Percentiles rank a stretch among this genome's conserved stretches.
These are phyloP conservation scores for Balakata baccata DNA, from an alignment of 345 rosid species.

Conservation along the genomic window DNA sequence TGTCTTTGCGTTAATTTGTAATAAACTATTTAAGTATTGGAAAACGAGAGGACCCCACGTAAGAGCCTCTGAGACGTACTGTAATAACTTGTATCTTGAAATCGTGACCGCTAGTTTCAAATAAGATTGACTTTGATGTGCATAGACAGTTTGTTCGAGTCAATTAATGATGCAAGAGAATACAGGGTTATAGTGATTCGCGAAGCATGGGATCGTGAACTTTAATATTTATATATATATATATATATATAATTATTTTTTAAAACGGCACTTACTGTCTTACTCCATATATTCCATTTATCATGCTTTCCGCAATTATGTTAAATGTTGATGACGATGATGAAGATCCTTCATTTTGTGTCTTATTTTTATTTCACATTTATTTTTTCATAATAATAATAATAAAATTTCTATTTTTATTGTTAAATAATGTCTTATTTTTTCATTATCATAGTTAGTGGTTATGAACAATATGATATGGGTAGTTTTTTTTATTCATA, in stretches of 20 bases:
- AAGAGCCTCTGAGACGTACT: background rate
- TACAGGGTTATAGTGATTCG: background rate
- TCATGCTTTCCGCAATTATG: slow-evolving; percentile 18
- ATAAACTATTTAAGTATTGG: slow-evolving; percentile 11
- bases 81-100: background rate
- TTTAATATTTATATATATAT: background rate
- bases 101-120: slow-evolving; percentile 1
- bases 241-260: background rate
- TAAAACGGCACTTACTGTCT: slow-evolving; percentile 12
- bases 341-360: slow-evolving; percentile 1
- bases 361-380: background rate
- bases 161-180: background rate
- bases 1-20: slow-evolving; percentile 18
- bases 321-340: slow-evolving; percentile 3
- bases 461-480: too few species aligned
- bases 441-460: too few species aligned
- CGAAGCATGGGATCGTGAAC: slow-evolving; percentile 6
- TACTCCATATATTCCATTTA: slow-evolving; percentile 13
- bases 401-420: too few species aligned
- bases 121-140: slow-evolving; percentile 1
- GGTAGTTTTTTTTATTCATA: too few species aligned
- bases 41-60: slow-evolving; percentile 12
- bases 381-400: background rate
- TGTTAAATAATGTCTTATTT: background rate
- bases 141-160: background rate